A percentile compares a stretch with the other conserved stretches of the same genome.
Evolutionary conservation across 2,329 filamentous ascomycete species (phyloP).

Genomic region (Leptographium galeiforme): DNA sequence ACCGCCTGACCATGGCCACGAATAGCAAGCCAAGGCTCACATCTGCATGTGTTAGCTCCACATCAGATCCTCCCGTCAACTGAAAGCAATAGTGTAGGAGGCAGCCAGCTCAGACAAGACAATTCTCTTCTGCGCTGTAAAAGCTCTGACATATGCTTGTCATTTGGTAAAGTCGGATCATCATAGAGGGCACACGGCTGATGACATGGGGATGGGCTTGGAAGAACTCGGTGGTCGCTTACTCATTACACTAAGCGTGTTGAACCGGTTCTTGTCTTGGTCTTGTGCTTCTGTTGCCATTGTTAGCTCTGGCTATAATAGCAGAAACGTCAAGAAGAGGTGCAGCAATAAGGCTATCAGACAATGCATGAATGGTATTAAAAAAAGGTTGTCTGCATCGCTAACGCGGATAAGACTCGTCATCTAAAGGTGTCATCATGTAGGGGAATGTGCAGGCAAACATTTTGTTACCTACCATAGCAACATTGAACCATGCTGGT

Average conservation of each 20-base stretch:
- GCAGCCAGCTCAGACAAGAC: slow-evolving; percentile 32
- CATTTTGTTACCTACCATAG: slow-evolving; percentile 4
- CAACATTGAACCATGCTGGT: not conserved
- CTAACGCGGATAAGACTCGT: slow-evolving; percentile 66
- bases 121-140: slow-evolving; percentile 34
- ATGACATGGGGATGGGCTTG: not conserved
- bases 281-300: too few species aligned
- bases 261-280: too few species aligned
- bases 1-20: too few species aligned
- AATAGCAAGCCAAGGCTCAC: too few species aligned
- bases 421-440: slow-evolving; percentile 48
- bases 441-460: slow-evolving; percentile 6
- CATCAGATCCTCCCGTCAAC: not conserved
- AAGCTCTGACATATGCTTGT: slow-evolving; percentile 98
- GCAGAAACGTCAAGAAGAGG: not conserved
- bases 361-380: slow-evolving; percentile 60
- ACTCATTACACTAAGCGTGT: not conserved
- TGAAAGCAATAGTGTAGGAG: slow-evolving; percentile 11
- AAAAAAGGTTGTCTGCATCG: slow-evolving; percentile 55
- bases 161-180: slow-evolving; percentile 69
- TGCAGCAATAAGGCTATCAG: not conserved
- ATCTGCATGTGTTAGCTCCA: not conserved
- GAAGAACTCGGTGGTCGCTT: too few species aligned
- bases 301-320: not conserved
- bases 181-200: slow-evolving; percentile 39